Evolutionary conservation across 768 basidiomycete species (phyloP).

Genomic region (Pholiota conissans): DNA sequence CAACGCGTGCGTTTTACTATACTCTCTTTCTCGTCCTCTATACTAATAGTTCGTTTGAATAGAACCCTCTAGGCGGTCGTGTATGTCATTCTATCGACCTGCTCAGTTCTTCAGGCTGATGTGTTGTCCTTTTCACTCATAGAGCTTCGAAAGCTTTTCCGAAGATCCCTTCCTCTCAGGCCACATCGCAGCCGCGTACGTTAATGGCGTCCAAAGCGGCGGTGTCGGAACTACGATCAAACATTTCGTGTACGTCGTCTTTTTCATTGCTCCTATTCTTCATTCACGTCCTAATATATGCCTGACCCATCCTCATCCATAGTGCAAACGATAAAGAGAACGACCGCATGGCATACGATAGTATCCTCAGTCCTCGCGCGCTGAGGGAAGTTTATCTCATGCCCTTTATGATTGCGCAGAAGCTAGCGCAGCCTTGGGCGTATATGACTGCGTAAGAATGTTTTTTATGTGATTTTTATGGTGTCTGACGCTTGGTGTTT

Average conservation of each 20-base stretch:
- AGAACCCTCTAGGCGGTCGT: slow-evolving; percentile 67
- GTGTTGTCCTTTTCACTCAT: not conserved
- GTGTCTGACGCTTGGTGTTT: not conserved
- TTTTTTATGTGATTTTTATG: not conserved
- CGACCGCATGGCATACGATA: slow-evolving; percentile 68
- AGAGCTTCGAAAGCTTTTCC: slow-evolving; percentile 79
- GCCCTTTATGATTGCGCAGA: slow-evolving; percentile 76
- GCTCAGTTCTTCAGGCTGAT: not conserved
- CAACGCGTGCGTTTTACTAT: slow-evolving; percentile 45
- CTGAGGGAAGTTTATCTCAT: slow-evolving; percentile 76
- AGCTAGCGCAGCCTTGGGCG: slow-evolving; percentile 63
- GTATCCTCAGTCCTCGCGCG: slow-evolving; percentile 63
- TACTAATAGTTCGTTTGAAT: not conserved
- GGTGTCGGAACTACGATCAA: slow-evolving; percentile 80
- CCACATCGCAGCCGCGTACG: slow-evolving; percentile 65
- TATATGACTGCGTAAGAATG: slow-evolving; percentile 68
- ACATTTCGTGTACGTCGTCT: slow-evolving; percentile 65
- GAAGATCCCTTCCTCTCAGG: slow-evolving; percentile 80
- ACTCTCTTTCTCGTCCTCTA: not conserved
- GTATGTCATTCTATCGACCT: slow-evolving; percentile 39
- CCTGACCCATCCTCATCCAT: not conserved
- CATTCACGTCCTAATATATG: not conserved
- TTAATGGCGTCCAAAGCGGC: slow-evolving; percentile 75
- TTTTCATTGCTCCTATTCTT: not conserved
- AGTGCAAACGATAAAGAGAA: slow-evolving; percentile 84